Evolutionary conservation across 371 early-diverging fungal species (phyloP).

Genomic region (Lichtheimia ornata): DNA sequence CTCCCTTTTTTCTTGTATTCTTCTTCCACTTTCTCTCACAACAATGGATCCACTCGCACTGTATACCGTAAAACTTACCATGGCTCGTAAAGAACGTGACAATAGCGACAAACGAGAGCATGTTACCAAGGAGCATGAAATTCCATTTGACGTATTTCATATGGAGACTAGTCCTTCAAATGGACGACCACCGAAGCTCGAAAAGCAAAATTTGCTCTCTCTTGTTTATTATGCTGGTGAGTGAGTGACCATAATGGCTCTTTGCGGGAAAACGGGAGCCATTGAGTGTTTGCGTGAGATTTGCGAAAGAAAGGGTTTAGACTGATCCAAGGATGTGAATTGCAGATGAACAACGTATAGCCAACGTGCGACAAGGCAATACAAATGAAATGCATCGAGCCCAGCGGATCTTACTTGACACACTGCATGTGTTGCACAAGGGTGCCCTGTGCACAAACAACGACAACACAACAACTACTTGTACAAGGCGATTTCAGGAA

Average conservation of each 20-base stretch:
- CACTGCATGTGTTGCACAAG: constrained; percentile 24
- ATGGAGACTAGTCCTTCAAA: constrained; percentile 14
- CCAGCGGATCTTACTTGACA: constrained; percentile 30
- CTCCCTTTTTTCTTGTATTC: constrained; percentile 10
- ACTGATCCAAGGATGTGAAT: not conserved
- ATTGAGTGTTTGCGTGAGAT: not conserved
- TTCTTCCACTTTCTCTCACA: constrained; percentile 6
- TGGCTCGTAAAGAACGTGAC: not conserved
- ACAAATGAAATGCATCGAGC: constrained; percentile 25
- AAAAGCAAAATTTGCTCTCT: constrained; percentile 22
- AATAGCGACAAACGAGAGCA: no score
- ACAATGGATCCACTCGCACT: constrained; percentile 28
- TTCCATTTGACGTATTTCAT: constrained; percentile 8
- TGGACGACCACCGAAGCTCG: constrained; percentile 12
- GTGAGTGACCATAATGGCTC: not conserved
- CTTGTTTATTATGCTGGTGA: constrained; percentile 33
- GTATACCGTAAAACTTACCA: constrained; percentile 14
- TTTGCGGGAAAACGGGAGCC: constrained; percentile 2
- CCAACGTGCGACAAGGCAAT: constrained; percentile 6
- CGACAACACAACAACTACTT: not conserved
- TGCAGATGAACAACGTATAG: constrained; percentile 28
- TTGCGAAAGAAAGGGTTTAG: not conserved
- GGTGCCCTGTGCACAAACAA: not conserved
- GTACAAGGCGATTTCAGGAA: constrained; percentile 18
- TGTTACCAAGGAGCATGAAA: no score